Conservation (phyloP, 495 filamentous ascomycete species). For the Tuber indicum region DNA sequence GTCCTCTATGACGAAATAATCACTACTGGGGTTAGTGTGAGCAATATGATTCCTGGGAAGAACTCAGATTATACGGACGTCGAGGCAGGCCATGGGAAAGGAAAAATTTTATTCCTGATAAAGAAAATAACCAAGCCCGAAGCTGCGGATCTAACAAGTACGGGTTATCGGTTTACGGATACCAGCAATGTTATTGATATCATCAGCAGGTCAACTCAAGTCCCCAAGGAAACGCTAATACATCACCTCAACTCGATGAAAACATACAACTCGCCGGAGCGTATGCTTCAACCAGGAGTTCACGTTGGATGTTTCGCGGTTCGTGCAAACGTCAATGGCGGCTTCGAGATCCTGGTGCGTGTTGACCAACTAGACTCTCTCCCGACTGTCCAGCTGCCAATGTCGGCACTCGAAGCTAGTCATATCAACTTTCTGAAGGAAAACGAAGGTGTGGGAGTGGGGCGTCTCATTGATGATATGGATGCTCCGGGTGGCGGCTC, state of each 20-base stretch:
- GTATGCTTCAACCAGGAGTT: conserved; percentile 58
- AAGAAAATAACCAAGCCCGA: conserved; percentile 56
- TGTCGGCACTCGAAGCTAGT: conserved; percentile 52
- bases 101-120: conserved; percentile 69
- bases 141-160: conserved; percentile 55
- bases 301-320: conserved; percentile 71
- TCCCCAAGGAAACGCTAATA: conserved; percentile 52
- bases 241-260: conserved; percentile 57
- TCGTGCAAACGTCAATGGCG: conserved; percentile 56
- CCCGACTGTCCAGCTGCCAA: conserved; percentile 57
- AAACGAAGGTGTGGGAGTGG: conserved; percentile 25
- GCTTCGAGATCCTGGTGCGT: conserved; percentile 69
- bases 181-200: conserved; percentile 60
- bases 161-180: conserved; percentile 70
- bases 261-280: conserved; percentile 50
- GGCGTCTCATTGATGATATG: conserved; percentile 16
- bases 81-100: conserved; percentile 14
- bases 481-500: neutral
- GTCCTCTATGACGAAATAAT: conserved; percentile 74
- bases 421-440: conserved; percentile 50
- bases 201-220: conserved; percentile 65
- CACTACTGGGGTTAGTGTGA: conserved; percentile 49
- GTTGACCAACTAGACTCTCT: conserved; percentile 59
- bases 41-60: conserved; percentile 17
- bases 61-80: conserved; percentile 6